Conservation (phyloP, 2,329 filamentous ascomycete species). For the Talaromyces funiculosus region DNA sequence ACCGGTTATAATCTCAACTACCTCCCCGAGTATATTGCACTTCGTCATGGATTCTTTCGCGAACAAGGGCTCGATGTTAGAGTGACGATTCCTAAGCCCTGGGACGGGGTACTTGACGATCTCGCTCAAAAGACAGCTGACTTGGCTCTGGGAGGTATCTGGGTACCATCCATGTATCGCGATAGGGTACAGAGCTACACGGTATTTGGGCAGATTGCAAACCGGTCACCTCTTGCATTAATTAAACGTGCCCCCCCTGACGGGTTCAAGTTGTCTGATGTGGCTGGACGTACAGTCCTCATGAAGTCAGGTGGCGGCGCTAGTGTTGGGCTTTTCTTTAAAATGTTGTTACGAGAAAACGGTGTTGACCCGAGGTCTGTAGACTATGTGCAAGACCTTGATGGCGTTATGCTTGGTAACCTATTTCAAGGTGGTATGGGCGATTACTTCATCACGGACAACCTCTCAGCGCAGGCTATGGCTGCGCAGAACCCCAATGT, state of each 20-base stretch:
- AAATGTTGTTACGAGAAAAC: slow-evolving; percentile 10
- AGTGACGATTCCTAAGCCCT: background rate
- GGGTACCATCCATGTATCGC: slow-evolving; percentile 9
- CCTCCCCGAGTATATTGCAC: too few species aligned
- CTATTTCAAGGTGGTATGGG: slow-evolving; percentile 9
- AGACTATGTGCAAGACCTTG: slow-evolving; percentile 8
- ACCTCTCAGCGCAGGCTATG: slow-evolving; percentile 3
- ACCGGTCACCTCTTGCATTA: slow-evolving; percentile 4
- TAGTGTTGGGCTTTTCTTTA: slow-evolving; percentile 11
- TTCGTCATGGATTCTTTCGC: too few species aligned
- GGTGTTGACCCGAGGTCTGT: background rate
- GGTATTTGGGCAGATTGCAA: slow-evolving; percentile 4
- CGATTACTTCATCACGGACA: slow-evolving; percentile 4
- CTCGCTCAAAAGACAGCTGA: background rate
- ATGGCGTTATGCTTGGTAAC: slow-evolving; percentile 5
- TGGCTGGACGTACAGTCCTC: background rate
- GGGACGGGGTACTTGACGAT: slow-evolving; percentile 6
- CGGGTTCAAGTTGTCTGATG: background rate
- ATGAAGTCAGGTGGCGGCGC: slow-evolving; percentile 10
- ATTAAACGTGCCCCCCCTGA: background rate
- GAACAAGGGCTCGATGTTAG: too few species aligned
- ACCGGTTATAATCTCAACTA: too few species aligned
- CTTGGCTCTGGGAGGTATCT: slow-evolving; percentile 4
- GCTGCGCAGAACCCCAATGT: background rate
- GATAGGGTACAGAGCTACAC: background rate